Base-by-base conservation (phyloP, 495 filamentous ascomycete species). In the Cetradonia linearis region DNA sequence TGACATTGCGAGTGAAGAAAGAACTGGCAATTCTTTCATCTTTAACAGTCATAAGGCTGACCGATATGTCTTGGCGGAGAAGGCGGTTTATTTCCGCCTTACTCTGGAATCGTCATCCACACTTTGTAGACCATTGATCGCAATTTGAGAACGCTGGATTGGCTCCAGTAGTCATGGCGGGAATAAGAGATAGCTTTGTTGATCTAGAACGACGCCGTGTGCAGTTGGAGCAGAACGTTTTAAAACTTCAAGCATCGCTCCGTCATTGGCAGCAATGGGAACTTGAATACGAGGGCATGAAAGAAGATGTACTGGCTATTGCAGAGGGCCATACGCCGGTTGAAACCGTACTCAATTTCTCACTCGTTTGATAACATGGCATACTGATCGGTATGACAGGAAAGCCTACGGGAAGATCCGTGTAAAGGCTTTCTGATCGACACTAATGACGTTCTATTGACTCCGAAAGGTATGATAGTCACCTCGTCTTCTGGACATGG, bases 181-280 rank as follows among this genome's bases (percentile, higher is more conserved):
- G 31, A 10, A 6, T 38, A 36, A 56, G 42, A 38, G 59, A 61
- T 23, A 61, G 38, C 30, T 61, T 80, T 5, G 65, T 71, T 31
- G 72, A 70, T 60, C 77, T 96, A 14, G 90, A 96, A 67, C 81
- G 81, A 56, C 89, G 88, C 62, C 83, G 89, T 25, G 74, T 81
- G 57, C 76, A 82, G 11, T 82, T 96, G 28, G 88, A 95, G 70
- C 80, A 79, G 16, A 89, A 86, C 63, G 81, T 95, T 30, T 73
- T 75, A 28, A 82, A 90, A 66, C 83, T 96, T 11, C 80, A 80
- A 25, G 79, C 87, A 64, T 85, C 90, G 3, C 79, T 97, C 23
- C 81, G 80, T 47, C 83, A 91, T 72, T 97, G 92, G 93, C 85
- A 88, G 66, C 84, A 81, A 56, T 93, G 85, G 82, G 91, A 95